phyloP scores from a whole-genome alignment of 1,284 basidiomycete species.

The Tilletia horrida region DNA sequence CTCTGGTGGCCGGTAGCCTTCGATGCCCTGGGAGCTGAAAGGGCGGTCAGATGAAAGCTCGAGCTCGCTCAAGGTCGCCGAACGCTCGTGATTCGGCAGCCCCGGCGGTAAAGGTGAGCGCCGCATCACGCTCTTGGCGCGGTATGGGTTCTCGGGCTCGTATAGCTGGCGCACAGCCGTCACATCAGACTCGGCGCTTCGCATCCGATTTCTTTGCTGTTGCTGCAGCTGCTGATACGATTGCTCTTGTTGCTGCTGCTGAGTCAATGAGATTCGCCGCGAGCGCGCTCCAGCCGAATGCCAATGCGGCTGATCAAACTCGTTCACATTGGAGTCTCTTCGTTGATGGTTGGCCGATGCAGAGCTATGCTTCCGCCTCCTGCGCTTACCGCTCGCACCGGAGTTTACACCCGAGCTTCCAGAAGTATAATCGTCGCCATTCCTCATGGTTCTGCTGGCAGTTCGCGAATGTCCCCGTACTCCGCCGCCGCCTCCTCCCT shows the following conservation, averaged over 20 bases:
- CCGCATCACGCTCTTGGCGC: not conserved
- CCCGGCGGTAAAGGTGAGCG: conserved; percentile 3
- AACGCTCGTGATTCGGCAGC: conserved; percentile 3
- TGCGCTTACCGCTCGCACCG: not conserved
- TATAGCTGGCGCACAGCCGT: not conserved
- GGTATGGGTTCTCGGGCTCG: not conserved
- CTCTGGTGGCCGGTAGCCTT: too few relatives aligned
- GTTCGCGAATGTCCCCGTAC: conserved; percentile 1
- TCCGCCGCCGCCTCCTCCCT: conserved; percentile 1
- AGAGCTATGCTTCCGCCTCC: conserved; percentile 11
- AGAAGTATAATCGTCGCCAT: conserved; percentile 1
- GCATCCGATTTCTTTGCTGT: conserved; percentile 8
- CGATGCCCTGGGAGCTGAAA: not conserved
- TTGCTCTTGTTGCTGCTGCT: conserved; percentile 9
- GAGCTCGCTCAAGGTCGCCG: conserved; percentile 11
- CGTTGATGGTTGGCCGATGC: conserved; percentile 12
- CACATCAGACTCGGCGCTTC: conserved; percentile 3
- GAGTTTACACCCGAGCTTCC: conserved; percentile 1
- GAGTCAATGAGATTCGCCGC: conserved; percentile 2
- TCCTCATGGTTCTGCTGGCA: not conserved
- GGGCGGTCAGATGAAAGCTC: conserved; percentile 1
- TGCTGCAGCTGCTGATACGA: not conserved
- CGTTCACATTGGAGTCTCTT: not conserved
- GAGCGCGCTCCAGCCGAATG: not conserved
- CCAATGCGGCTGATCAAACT: conserved; percentile 16